Base-by-base conservation (phyloP, 805 yeast species). In the Saccharomyces mikatae region DNA sequence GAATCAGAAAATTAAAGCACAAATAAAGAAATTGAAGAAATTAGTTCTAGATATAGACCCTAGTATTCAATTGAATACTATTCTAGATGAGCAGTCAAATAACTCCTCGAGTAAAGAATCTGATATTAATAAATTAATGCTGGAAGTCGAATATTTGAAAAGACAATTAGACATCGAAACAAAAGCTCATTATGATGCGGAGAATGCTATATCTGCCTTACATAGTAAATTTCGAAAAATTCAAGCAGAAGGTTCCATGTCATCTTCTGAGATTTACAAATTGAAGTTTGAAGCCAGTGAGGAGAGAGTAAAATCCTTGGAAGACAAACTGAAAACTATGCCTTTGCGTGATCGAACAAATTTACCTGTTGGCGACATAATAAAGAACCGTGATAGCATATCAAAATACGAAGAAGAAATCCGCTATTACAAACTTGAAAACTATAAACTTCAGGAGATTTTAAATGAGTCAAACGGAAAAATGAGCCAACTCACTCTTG, bases 81-180 rank as follows among this genome's bases (percentile, higher is more conserved):
- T 60, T 26, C 54, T 65, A 8, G 58, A 60, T 3, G 55, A 58
- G 14, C 24, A 24, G 2, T 13, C 8, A 36, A 17, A n/a, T 8
- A 9, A 17, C 8, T 36, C 61, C 17, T 54, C 48, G 1, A 31
- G 57, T 36, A 49, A 29, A 17, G 50, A 61, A 4, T 56, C 60
- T 0, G 74, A 71, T 29, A 58, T 65, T 4, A 66, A 62, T 50
- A 67, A 64, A 52, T 54, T 71, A 14, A 58, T 62, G 21, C 53
- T 74, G n/a, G 83, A 83, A 61, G 71, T 80, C 36, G 79, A 78
- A 48, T 69, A 72, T 11, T 67, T 83, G 59, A 78, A 74, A 59
- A 64, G 74, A 17, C 78, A 77, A 50, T 65, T 83, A 31, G 77
- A 80, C 50, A 73, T 76, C 49, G 86, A 82, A 62, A 77, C 77